Evolutionary conservation across 2,329 filamentous ascomycete species (phyloP).

Genomic region (Hymenoscyphus fructigenus): DNA sequence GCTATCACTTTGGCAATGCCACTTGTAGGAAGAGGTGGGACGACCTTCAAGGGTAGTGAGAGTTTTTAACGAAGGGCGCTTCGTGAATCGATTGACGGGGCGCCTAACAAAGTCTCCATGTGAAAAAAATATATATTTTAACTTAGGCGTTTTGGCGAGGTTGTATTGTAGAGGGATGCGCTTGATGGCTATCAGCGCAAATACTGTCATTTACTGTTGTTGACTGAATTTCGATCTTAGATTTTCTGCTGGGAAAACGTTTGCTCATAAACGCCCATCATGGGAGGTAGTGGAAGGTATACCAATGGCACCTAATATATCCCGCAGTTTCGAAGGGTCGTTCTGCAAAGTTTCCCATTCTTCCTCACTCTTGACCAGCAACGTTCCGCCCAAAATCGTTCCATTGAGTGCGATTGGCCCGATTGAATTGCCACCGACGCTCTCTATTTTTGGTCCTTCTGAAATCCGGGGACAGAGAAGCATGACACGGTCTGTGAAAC

Average conservation of each 20-base stretch:
- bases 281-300: conserved; percentile 19
- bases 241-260: not conserved
- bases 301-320: conserved; percentile 39
- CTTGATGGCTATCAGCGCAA: too few relatives aligned
- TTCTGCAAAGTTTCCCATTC: conserved; percentile 56
- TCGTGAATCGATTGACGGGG: too few relatives aligned
- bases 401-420: conserved; percentile 52
- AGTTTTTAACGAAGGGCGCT: not conserved
- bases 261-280: conserved; percentile 11
- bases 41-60: conserved; percentile 33
- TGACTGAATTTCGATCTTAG: not conserved
- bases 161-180: not conserved
- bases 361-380: conserved; percentile 57
- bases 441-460: conserved; percentile 45
- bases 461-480: conserved; percentile 54
- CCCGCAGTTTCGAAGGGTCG: conserved; percentile 42
- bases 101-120: not conserved
- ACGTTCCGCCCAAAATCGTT: conserved; percentile 62
- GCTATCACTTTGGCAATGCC: conserved; percentile 58
- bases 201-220: too few relatives aligned
- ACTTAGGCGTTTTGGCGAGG: not conserved
- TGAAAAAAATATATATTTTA: not conserved
- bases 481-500: conserved; percentile 54
- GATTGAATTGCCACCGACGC: conserved; percentile 25
- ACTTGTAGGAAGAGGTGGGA: conserved; percentile 61